Base-by-base conservation (phyloP, 1,284 basidiomycete species). In the Neolentinus lepideus region DNA sequence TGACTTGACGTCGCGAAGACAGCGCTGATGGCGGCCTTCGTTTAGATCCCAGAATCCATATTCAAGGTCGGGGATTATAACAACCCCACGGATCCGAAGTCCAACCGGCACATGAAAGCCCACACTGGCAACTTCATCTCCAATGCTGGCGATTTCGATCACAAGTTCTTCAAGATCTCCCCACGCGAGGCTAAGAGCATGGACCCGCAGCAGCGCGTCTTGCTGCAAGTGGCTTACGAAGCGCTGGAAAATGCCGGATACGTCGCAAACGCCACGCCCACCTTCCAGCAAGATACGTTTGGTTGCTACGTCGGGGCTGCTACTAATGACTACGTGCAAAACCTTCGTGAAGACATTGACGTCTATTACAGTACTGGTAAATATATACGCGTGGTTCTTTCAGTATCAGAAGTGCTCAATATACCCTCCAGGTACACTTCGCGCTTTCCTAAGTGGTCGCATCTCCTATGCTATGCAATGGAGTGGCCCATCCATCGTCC, bases 341-440 rank as follows among this genome's bases (percentile, higher is more conserved):
- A 88, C 63, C 68, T 88, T 38, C 67, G 76, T 38, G 68, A 82
- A 31, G 71, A 83, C 12, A 77, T 88, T 14, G 86, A 86, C 61
- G 76, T 88, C 2, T 84, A 87, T 61, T 88, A 88, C 60, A 81
- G 78, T 61, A 84, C 86, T 19, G 85, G 87, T 84, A 61, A n/a
- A 71, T 63, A n/a, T 19, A 51, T 1, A 27, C 53, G 33, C 12
- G 33, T 19, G n/a, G 29, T 38, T 25, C 52, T 51, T 31, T 24
- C 22, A 10, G 43, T n/a, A n/a, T n/a, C n/a, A n/a, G 29, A 4
- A 25, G 24, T 6, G 47, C 22, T 46, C 12, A 45, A 54, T 54
- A 29, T 50, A 19, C 56, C 25, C 33, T 45, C 16, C 59, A 88
- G 87, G 87, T 9, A 89, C 83, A 0, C 63, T 89, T 35, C 76